Conservation (phyloP, 1,139 yeast genomes). For the Suhomyces wounanorum region DNA sequence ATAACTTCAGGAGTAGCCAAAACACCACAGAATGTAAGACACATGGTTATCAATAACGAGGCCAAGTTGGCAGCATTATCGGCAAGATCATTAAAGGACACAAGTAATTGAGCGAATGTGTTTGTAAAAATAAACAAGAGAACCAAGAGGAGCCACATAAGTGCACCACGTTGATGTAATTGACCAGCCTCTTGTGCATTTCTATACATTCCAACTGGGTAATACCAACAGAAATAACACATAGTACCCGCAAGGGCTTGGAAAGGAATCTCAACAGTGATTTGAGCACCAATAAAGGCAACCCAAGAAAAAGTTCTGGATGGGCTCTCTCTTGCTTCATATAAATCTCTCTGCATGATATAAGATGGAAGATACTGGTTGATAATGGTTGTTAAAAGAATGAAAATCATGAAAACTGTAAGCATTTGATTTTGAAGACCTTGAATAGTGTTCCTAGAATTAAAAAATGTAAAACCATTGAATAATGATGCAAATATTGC, state of each 20-base stretch:
- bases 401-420: conserved; percentile 56
- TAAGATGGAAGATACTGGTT: conserved; percentile 77
- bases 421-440: conserved; percentile 63
- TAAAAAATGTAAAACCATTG: conserved; percentile 75
- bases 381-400: conserved; percentile 52
- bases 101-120: conserved; percentile 64
- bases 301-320: conserved; percentile 54
- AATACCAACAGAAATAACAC: conserved; percentile 43
- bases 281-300: conserved; percentile 42
- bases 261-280: conserved; percentile 41
- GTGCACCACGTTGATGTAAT: conserved; percentile 55
- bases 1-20: conserved; percentile 59
- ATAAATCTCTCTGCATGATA: conserved; percentile 71
- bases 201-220: conserved; percentile 41
- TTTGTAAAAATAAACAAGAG: conserved; percentile 61
- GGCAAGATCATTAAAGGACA: conserved; percentile 64
- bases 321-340: conserved; percentile 70
- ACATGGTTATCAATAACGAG: conserved; percentile 62
- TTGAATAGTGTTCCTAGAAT: conserved; percentile 59
- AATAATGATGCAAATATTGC: conserved; percentile 54
- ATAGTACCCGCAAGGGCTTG: conserved; percentile 36
- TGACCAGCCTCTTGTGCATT: conserved; percentile 33
- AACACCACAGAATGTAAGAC: conserved; percentile 82
- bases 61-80: conserved; percentile 76
- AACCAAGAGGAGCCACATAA: conserved; percentile 60